Evolutionary conservation across 1,284 basidiomycete genomes (phyloP), one percentile per base, ranked within the genome.

Genomic region (Leccinum ponderosum): DNA sequence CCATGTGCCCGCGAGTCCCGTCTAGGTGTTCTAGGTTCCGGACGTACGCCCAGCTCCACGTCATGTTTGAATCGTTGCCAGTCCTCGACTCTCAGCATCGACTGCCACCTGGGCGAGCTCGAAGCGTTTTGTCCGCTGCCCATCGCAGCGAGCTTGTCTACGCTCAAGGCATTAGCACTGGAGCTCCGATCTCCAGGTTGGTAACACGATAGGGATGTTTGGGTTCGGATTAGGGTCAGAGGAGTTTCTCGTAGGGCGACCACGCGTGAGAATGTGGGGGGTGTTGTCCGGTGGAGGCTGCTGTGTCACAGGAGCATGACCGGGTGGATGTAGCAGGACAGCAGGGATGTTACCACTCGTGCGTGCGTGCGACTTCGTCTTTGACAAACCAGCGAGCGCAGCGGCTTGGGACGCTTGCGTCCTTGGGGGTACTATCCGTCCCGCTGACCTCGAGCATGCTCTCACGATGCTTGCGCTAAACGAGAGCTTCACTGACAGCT

Each of bases 41-140:
- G 64, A 1, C 72, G 74, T 47, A 75, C 14, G 14, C 72, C 72
- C 11, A 77, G 55, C 58, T 81, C 81, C 44, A 75, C 76, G 53
- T 84, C 82, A 59, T 85, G 79, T 69, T 91, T 90, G 68, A 86
- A 81, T 63, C 82, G 82, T 73, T 90, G 87, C 90, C 91, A 93
- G 68, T 91, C 90, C 71, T 91, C 89, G 37, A 93, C 91, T 72
- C 91, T 91, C 78, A 91, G 74, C 70, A 81, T 84, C 51, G 90
- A 91, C 73, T 87, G 71, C 53, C 88, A 83, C 69, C 83, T 86
- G 54, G 87, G 85, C 29, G 86, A 79, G 48, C 71, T 64, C n/a
- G 70, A 27, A 4, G 51, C 57, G 17, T 65, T 64, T 6, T 65
- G 59, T n/a, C 70, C 75, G 39, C 79, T 75, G 17, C 76, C 72